These are phyloP conservation scores for Yamadazyma sp. DNA, from an alignment of 805 yeast genomes.

Conservation along the genomic window DNA sequence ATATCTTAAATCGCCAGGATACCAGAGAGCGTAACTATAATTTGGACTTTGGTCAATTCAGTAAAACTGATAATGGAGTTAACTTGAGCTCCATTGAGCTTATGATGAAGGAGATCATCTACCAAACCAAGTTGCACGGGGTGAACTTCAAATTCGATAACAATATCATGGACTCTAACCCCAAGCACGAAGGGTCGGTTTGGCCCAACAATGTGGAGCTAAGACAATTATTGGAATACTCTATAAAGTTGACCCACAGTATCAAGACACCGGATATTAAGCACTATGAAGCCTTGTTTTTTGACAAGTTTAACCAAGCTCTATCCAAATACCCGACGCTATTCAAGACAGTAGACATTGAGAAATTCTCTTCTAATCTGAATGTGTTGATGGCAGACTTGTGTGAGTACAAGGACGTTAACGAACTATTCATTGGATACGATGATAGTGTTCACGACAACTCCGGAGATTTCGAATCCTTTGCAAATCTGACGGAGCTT, in stretches of 20 bases:
- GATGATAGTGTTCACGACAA: not conserved
- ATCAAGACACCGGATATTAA: slow-evolving; percentile 7
- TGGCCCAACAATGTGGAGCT: slow-evolving; percentile 35
- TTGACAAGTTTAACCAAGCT: slow-evolving; percentile 10
- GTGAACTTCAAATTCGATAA: slow-evolving; percentile 12
- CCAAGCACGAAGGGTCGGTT: slow-evolving; percentile 11
- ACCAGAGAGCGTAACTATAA: slow-evolving; percentile 51
- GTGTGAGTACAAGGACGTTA: slow-evolving; percentile 21
- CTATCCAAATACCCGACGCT: slow-evolving; percentile 24
- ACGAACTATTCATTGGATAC: slow-evolving; percentile 17
- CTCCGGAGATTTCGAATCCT: slow-evolving; percentile 2
- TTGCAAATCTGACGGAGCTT: slow-evolving; percentile 1
- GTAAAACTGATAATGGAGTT: slow-evolving; percentile 12
- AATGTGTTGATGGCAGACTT: slow-evolving; percentile 18
- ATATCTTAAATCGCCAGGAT: slow-evolving; percentile 55
- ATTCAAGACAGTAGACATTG: slow-evolving; percentile 28
- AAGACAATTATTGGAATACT: slow-evolving; percentile 30
- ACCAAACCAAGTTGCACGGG: slow-evolving; percentile 46
- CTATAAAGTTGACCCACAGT: slow-evolving; percentile 22
- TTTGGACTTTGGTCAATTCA: slow-evolving; percentile 44
- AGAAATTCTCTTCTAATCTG: slow-evolving; percentile 16
- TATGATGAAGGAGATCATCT: slow-evolving; percentile 58
- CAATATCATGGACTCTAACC: slow-evolving; percentile 6
- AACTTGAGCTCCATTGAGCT: slow-evolving; percentile 47
- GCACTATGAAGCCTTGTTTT: slow-evolving; percentile 6